phyloP scores from a whole-genome alignment of 495 filamentous ascomycete species.

The Acidomyces sp. region DNA sequence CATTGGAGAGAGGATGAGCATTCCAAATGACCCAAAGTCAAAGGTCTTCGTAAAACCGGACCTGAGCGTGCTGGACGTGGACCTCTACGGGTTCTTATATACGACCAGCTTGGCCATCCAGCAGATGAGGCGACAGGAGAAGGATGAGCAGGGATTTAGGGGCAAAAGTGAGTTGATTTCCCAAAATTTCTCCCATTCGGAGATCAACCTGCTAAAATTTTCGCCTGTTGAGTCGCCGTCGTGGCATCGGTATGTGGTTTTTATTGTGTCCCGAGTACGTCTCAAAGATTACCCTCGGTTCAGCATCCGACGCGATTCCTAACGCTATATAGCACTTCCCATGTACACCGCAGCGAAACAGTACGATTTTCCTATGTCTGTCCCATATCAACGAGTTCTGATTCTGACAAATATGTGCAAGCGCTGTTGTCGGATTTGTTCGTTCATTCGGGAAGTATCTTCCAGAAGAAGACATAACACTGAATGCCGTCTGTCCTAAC shows the following conservation, averaged over 20 bases:
- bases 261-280: slow-evolving; percentile 20
- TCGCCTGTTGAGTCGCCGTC: slow-evolving; percentile 6
- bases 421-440: slow-evolving; percentile 20
- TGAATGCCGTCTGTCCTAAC: slow-evolving; percentile 23
- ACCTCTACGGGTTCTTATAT: slow-evolving; percentile 19
- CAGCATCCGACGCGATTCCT: background rate
- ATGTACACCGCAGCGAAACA: slow-evolving; percentile 24
- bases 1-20: slow-evolving; percentile 16
- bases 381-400: background rate
- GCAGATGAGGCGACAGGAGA: slow-evolving; percentile 22
- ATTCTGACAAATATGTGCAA: background rate
- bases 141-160: slow-evolving; percentile 15
- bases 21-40: slow-evolving; percentile 13
- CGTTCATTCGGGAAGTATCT: slow-evolving; percentile 23
- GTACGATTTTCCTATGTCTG: slow-evolving; percentile 5
- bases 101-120: slow-evolving; percentile 19
- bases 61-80: slow-evolving; percentile 18
- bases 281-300: background rate
- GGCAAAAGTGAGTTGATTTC: slow-evolving; percentile 18
- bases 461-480: slow-evolving; percentile 20
- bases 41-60: slow-evolving; percentile 19
- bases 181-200: background rate
- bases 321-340: slow-evolving; percentile 10
- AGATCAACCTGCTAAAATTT: background rate
- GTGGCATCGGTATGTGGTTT: slow-evolving; percentile 22